Conservation (phyloP, 1,284 basidiomycete species). For the Rhodotorula sp. region DNA sequence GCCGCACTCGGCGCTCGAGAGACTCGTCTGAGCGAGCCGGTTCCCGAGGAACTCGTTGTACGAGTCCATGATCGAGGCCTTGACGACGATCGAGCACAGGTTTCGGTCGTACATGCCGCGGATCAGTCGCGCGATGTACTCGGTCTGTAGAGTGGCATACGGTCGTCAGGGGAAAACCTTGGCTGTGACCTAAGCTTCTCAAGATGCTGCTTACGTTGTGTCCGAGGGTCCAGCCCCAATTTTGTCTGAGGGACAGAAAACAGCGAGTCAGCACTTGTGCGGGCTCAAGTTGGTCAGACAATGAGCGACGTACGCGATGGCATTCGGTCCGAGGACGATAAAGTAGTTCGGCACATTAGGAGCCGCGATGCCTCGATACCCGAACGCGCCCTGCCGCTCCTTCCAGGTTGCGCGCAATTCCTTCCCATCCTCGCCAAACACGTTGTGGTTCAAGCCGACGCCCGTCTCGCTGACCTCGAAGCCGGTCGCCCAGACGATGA, state of each 20-base stretch:
- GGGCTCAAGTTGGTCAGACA: neutral
- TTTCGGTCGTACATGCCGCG: slow-evolving; percentile 20
- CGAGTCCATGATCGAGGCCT: slow-evolving; percentile 5
- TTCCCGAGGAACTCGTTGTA: slow-evolving; percentile 22
- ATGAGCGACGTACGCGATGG: slow-evolving; percentile 8
- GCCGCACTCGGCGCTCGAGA: slow-evolving; percentile 13
- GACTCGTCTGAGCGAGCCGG: slow-evolving; percentile 15
- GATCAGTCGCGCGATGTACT: slow-evolving; percentile 33
- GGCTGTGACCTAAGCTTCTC: neutral
- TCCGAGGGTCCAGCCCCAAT: slow-evolving; percentile 19
- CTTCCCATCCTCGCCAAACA: slow-evolving; percentile 40
- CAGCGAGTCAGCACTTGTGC: neutral
- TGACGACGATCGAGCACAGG: slow-evolving; percentile 34
- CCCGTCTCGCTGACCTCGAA: slow-evolving; percentile 47
- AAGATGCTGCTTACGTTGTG: slow-evolving; percentile 9
- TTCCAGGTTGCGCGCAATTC: slow-evolving; percentile 43
- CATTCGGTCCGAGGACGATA: slow-evolving; percentile 35
- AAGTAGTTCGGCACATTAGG: slow-evolving; percentile 40
- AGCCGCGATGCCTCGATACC: slow-evolving; percentile 41
- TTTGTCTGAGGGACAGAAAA: neutral
- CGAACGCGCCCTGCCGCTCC: slow-evolving; percentile 40
- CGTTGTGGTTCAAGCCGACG: slow-evolving; percentile 43
- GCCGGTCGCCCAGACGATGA: slow-evolving; percentile 47
- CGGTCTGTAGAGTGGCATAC: neutral
- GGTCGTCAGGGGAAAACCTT: neutral